phyloP scores from a whole-genome alignment of 805 yeast genomes.

The Nakazawaea wyomingensis region DNA sequence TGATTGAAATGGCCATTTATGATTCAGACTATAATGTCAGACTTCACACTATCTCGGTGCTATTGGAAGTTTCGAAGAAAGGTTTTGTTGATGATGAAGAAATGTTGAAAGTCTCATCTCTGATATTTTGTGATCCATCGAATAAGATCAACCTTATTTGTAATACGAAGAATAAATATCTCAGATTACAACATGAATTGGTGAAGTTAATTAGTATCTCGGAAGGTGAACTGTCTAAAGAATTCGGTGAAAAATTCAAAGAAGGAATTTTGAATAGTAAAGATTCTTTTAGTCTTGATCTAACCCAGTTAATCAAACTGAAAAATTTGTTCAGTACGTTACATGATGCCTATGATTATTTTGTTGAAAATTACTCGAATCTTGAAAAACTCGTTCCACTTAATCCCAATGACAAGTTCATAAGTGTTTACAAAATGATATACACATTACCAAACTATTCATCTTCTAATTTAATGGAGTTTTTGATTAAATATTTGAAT shows the following conservation, averaged over 20 bases:
- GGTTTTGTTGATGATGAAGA: slow-evolving; percentile 66
- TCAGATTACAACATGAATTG: slow-evolving; percentile 38
- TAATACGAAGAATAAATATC: slow-evolving; percentile 14
- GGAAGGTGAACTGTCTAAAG: slow-evolving; percentile 34
- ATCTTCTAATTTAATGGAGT: slow-evolving; percentile 29
- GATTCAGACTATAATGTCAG: slow-evolving; percentile 57
- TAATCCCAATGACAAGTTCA: slow-evolving; percentile 16
- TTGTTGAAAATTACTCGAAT: slow-evolving; percentile 16
- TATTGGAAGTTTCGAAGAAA: slow-evolving; percentile 48
- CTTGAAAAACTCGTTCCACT: slow-evolving; percentile 12
- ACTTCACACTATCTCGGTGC: slow-evolving; percentile 41
- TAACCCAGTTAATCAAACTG: slow-evolving; percentile 24
- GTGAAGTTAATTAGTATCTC: slow-evolving; percentile 48
- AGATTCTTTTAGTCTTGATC: slow-evolving; percentile 20
- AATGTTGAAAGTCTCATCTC: slow-evolving; percentile 34
- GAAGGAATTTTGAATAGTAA: slow-evolving; percentile 25
- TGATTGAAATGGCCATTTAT: slow-evolving; percentile 55
- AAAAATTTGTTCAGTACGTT: slow-evolving; percentile 24
- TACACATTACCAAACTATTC: slow-evolving; percentile 29
- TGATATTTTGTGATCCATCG: slow-evolving; percentile 32
- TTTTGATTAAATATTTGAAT: slow-evolving; percentile 34
- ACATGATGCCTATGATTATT: slow-evolving; percentile 24
- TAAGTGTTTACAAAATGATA: slow-evolving; percentile 27
- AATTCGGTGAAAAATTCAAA: slow-evolving; percentile 30
- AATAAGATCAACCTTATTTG: slow-evolving; percentile 16